phyloP scores from a whole-genome alignment of 176 grass and related monocot genomes.

The Calamus simplicifolius region DNA sequence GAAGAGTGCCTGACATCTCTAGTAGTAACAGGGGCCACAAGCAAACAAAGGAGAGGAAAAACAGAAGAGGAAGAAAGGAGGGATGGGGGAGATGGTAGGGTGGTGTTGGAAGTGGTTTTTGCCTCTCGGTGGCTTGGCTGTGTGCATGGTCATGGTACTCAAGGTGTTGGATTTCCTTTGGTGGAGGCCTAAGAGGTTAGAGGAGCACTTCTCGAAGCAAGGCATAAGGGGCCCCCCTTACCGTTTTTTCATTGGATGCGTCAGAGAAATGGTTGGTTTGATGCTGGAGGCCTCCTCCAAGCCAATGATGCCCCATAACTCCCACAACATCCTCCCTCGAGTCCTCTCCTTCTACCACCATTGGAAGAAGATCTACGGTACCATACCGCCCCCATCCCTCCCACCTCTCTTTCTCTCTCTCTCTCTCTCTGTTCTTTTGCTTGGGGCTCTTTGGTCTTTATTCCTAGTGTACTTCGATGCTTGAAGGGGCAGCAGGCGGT shows the following conservation, averaged over 20 bases:
- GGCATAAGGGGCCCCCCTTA: conserved; percentile 83
- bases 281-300: conserved; percentile 86
- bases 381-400: background rate
- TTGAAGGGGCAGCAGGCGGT: too few species aligned
- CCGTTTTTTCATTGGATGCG: conserved; percentile 87
- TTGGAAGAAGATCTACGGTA: conserved; percentile 99
- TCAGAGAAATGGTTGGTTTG: conserved; percentile 79
- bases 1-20: too few species aligned
- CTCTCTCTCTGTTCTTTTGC: too few species aligned
- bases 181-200: conserved; percentile 83
- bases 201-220: conserved; percentile 73
- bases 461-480: too few species aligned
- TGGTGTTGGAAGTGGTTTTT: conserved; percentile 24
- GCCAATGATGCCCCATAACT: conserved; percentile 68
- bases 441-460: too few species aligned
- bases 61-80: too few species aligned
- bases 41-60: too few species aligned
- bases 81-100: background rate
- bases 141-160: conserved; percentile 31
- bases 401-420: background rate
- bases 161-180: conserved; percentile 80
- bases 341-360: conserved; percentile 96
- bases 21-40: too few species aligned
- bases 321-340: conserved; percentile 82
- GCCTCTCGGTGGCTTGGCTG: conserved; percentile 11